phyloP scores from a whole-genome alignment of 495 filamentous ascomycete species.

The Aspergillus egyptiacus region DNA sequence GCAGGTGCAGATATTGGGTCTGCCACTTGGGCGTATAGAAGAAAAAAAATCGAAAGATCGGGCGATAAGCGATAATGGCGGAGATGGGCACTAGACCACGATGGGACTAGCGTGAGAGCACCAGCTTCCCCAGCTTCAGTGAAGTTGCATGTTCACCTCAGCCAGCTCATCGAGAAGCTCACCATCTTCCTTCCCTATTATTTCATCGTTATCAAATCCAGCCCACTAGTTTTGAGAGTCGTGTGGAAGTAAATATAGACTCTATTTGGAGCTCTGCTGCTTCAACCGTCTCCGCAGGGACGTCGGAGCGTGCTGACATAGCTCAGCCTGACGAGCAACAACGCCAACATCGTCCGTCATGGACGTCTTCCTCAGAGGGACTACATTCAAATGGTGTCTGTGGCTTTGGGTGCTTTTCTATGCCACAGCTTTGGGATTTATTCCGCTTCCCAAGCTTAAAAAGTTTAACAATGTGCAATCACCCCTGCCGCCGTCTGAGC shows the following conservation, averaged over 20 bases:
- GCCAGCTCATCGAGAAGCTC: too few species aligned
- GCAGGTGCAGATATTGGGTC: neutral
- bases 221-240: too few species aligned
- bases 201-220: too few species aligned
- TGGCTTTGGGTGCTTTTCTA: conserved; percentile 8
- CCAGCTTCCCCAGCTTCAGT: neutral
- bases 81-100: conserved; percentile 8
- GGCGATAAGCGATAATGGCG: conserved; percentile 21
- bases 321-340: neutral
- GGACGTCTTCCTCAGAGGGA: conserved; percentile 1
- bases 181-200: too few species aligned
- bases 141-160: neutral
- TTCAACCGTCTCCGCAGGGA: neutral
- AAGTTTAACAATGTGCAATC: conserved; percentile 20
- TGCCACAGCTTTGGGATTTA: conserved; percentile 10
- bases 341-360: conserved; percentile 1
- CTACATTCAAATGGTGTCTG: neutral
- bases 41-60: conserved; percentile 13
- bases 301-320: neutral
- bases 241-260: too few species aligned
- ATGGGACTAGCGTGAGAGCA: conserved; percentile 9
- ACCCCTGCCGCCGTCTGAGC: conserved; percentile 18
- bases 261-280: too few species aligned
- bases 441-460: conserved; percentile 19
- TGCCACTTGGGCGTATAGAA: conserved; percentile 1